Evolutionary conservation across 2,329 filamentous ascomycete species (phyloP), one percentile per base, ranked within the genome.

Genomic region (Stachybotrys chartarum): DNA sequence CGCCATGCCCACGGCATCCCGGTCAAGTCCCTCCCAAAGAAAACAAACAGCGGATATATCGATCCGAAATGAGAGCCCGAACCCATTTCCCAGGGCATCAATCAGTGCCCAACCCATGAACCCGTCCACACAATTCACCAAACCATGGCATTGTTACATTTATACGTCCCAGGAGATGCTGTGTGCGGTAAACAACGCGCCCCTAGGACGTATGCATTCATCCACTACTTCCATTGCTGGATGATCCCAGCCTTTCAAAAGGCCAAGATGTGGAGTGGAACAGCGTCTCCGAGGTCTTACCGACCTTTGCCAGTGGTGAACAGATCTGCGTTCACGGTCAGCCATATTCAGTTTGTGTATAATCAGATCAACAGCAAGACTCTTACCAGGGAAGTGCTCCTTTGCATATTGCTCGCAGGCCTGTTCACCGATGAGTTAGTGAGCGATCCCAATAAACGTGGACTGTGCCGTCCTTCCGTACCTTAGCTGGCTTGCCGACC

Each of bases 401-500:
- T 96, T 97, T 56, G 93, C 93, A 71, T 96, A 97, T 73, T 97
- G 92, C 60, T 81, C 78, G 59, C 78, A 81, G 30, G 78, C 78
- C 70, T 72, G 39, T 39, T 1, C 3, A 14, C 16, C 24, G 32
- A 48, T 30, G 44, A 30, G 35, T 53, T 17, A 31, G 46, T 48
- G 30, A 44, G 59, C 54, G 57, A 53, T 53, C 16, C 18, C 7
- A 8, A 6, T 42, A 2, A 10, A 14, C 3, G 14, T 42, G 10
- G 5, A 42, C 5, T 10, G 35, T 2, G 35, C 35, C 35, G 35
- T 14, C 35, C 8, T 42, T 51, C 8, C 53, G 12, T 70, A 72
- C 70, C 85, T 99, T 99, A 63, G 94, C 94, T 51, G 94, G 94
- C 75, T 99, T 99, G 67, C 92, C 91, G 64, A 99, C 91, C 74